Conservation (phyloP, 2,329 filamentous ascomycete genomes). For the Ophiostoma fasciatum region DNA sequence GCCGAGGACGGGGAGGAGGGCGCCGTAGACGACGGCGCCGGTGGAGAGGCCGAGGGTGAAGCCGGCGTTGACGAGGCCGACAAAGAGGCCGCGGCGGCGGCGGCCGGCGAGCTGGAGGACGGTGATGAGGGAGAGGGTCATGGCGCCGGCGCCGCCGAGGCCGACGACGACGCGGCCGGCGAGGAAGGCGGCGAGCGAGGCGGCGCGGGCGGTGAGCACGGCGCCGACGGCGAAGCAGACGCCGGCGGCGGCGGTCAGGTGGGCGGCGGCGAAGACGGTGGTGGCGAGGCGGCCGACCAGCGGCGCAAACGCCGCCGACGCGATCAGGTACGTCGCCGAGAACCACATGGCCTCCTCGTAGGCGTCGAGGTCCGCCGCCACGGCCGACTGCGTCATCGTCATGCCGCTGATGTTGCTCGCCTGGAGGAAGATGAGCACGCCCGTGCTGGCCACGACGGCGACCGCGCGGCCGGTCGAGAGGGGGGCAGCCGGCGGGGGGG, state of each 20-base stretch:
- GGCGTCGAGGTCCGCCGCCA: constrained; percentile 60
- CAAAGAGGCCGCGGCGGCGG: constrained; percentile 53
- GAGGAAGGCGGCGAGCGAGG: constrained; percentile 47
- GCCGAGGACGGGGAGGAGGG: constrained; percentile 32
- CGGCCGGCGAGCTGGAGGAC: constrained; percentile 59
- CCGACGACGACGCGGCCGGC: constrained; percentile 54
- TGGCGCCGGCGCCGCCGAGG: constrained; percentile 53
- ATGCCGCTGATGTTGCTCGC: constrained; percentile 64
- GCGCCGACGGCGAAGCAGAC: constrained; percentile 44
- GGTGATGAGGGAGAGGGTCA: constrained; percentile 60
- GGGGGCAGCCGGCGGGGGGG: not conserved
- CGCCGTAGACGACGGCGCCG: constrained; percentile 19
- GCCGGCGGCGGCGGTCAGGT: constrained; percentile 48
- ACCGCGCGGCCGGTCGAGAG: constrained; percentile 19
- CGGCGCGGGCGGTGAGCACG: constrained; percentile 47
- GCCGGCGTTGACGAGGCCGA: constrained; percentile 58
- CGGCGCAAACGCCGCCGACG: constrained; percentile 48
- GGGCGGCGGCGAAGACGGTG: constrained; percentile 56
- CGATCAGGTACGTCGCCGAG: constrained; percentile 57
- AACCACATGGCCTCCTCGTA: constrained; percentile 68
- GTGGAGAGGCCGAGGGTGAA: constrained; percentile 20
- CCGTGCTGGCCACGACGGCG: constrained; percentile 37
- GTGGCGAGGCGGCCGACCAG: constrained; percentile 57
- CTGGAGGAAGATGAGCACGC: constrained; percentile 44
- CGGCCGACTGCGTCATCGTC: constrained; percentile 63